These are phyloP conservation scores for Haberlea rhodopensis DNA, from an alignment of 257 asterid genomes.

Conservation along the genomic window DNA sequence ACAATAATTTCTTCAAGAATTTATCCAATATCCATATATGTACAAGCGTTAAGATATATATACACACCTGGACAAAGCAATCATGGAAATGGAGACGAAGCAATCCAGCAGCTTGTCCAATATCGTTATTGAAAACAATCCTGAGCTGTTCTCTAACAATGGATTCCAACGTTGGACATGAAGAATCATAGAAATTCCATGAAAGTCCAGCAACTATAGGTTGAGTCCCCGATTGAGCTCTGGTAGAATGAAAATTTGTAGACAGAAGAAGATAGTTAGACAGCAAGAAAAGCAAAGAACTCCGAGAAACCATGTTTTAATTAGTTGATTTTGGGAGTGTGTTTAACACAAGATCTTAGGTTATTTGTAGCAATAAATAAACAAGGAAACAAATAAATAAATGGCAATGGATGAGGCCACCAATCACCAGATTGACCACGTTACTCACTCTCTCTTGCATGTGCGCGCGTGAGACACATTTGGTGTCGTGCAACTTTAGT, in stretches of 20 bases:
- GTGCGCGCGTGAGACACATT: too few relatives aligned
- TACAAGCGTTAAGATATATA: background rate
- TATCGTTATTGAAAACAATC: slow-evolving; percentile 42
- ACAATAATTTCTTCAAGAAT: too few relatives aligned
- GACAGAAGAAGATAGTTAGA: slow-evolving; percentile 23
- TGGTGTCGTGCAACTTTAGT: too few relatives aligned
- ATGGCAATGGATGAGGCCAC: background rate
- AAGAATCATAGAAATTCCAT: slow-evolving; percentile 37
- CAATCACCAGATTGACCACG: too few relatives aligned
- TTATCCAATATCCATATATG: too few relatives aligned
- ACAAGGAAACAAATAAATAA: background rate
- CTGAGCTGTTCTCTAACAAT: slow-evolving; percentile 41
- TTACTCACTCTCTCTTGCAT: too few relatives aligned
- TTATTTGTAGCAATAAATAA: background rate
- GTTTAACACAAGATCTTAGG: background rate
- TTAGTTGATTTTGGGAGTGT: background rate
- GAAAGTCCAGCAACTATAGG: slow-evolving; percentile 54
- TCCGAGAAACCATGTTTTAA: slow-evolving; percentile 20
- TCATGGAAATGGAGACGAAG: slow-evolving; percentile 76
- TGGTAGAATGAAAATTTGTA: slow-evolving; percentile 20
- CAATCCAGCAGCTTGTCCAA: slow-evolving; percentile 75
- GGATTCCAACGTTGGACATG: slow-evolving; percentile 51
- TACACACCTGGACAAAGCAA: slow-evolving; percentile 54
- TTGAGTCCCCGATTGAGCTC: slow-evolving; percentile 31
- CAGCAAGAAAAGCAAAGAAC: slow-evolving; percentile 21